Conservation (phyloP, 805 yeast species). For the Starmerella ratchasimensis region DNA sequence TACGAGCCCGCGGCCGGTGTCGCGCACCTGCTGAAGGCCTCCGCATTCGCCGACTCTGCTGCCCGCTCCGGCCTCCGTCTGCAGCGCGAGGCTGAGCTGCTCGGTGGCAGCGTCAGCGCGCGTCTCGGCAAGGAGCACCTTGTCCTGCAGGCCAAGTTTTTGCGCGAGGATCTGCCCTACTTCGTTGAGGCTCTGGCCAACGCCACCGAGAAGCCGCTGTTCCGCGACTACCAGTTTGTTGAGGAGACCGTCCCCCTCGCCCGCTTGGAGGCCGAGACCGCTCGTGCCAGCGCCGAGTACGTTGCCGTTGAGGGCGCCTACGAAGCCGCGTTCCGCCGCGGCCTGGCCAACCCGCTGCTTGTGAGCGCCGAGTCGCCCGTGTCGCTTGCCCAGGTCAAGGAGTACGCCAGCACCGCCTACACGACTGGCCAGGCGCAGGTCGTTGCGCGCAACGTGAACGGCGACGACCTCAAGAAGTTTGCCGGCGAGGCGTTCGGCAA, state of each 20-base stretch:
- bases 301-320: conserved; percentile 68
- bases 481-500: conserved; percentile 46
- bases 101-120: conserved; percentile 70
- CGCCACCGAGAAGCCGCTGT: conserved; percentile 49
- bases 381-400: conserved; percentile 49
- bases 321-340: conserved; percentile 68
- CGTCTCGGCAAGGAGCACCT: conserved; percentile 72
- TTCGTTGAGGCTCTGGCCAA: conserved; percentile 75
- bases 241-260: conserved; percentile 79
- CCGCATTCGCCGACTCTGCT: conserved; percentile 63
- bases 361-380: conserved; percentile 52
- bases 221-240: conserved; percentile 66
- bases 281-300: conserved; percentile 36
- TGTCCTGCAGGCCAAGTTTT: conserved; percentile 65
- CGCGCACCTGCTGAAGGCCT: conserved; percentile 73
- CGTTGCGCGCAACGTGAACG: conserved; percentile 58
- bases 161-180: conserved; percentile 81
- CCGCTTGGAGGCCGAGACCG: conserved; percentile 39
- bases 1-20: conserved; percentile 56
- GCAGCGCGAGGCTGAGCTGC: conserved; percentile 83
- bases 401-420: conserved; percentile 54
- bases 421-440: conserved; percentile 58
- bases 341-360: conserved; percentile 72
- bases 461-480: conserved; percentile 54
- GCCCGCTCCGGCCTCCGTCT: conserved; percentile 80